phyloP scores from a whole-genome alignment of 805 yeast species.

The Lachancea fermentati region DNA sequence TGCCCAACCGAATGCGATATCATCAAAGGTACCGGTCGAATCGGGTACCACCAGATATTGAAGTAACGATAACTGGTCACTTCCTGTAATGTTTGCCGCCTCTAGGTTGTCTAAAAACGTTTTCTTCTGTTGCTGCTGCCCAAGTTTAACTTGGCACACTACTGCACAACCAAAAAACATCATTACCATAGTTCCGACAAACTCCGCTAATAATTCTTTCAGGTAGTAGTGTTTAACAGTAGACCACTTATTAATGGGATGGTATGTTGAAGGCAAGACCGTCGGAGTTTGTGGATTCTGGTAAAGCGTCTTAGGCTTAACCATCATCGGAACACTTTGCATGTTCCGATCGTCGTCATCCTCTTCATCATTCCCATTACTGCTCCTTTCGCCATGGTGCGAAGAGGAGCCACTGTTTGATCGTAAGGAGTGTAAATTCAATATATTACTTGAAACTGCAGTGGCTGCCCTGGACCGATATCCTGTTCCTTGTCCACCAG shows the following conservation, averaged over 20 bases:
- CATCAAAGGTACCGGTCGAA: constrained; percentile 37
- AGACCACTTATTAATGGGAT: constrained; percentile 35
- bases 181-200: constrained; percentile 44
- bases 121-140: constrained; percentile 24
- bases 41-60: constrained; percentile 19
- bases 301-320: constrained; percentile 33
- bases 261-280: constrained; percentile 33
- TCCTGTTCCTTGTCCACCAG: constrained; percentile 6
- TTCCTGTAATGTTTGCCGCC: constrained; percentile 10
- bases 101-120: constrained; percentile 9
- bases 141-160: constrained; percentile 40
- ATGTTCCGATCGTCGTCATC: constrained; percentile 6
- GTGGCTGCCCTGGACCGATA: constrained; percentile 7
- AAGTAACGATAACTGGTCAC: constrained; percentile 7
- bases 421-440: constrained; percentile 4
- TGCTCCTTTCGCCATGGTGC: constrained; percentile 1
- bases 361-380: constrained; percentile 6
- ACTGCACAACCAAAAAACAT: constrained; percentile 45
- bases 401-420: constrained; percentile 1
- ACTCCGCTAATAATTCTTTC: constrained; percentile 48
- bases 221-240: constrained; percentile 30
- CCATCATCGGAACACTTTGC: constrained; percentile 28
- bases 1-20: constrained; percentile 48
- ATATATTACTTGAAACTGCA: constrained; percentile 4
- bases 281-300: constrained; percentile 36